Evolutionary conservation across 2,329 filamentous ascomycete genomes (phyloP).

Genomic region (Metarhizium sp.): DNA sequence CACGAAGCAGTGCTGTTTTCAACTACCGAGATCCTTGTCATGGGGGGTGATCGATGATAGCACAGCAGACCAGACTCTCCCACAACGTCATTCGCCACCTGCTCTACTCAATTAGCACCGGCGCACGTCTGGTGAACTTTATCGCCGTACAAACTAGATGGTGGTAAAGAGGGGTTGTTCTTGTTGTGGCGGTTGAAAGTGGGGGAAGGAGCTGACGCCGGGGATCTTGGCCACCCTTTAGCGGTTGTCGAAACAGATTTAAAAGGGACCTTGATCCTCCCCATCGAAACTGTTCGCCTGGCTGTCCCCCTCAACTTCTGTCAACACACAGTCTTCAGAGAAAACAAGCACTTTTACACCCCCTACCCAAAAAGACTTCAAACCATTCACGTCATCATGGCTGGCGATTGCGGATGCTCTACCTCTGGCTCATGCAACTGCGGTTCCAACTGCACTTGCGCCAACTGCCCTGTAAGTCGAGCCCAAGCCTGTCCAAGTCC

Average conservation of each 20-base stretch:
- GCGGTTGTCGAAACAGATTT: neutral
- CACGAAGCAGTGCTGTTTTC: neutral
- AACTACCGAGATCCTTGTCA: neutral
- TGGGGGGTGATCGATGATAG: neutral
- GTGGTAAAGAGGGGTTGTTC: neutral
- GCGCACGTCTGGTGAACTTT: neutral
- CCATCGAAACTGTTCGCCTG: neutral
- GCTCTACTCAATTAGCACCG: neutral
- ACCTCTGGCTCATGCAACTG: constrained; percentile 31
- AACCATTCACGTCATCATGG: constrained; percentile 23
- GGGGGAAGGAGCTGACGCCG: neutral
- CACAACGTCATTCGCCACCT: constrained; percentile 6
- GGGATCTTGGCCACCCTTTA: neutral
- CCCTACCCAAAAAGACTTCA: constrained; percentile 5
- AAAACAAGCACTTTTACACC: neutral
- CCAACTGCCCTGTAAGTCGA: constrained; percentile 32
- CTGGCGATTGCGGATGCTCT: constrained; percentile 30
- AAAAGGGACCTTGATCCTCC: neutral
- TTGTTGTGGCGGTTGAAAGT: neutral
- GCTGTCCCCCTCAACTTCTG: neutral
- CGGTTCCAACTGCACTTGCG: constrained; percentile 31
- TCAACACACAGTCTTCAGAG: neutral
- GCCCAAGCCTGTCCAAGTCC: neutral
- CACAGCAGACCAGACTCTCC: neutral
- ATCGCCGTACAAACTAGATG: neutral